Percentiles rank a stretch among this genome's conserved stretches.
Conservation (phyloP, 2,329 filamentous ascomycete species). For the Neoascochyta sp. region DNA sequence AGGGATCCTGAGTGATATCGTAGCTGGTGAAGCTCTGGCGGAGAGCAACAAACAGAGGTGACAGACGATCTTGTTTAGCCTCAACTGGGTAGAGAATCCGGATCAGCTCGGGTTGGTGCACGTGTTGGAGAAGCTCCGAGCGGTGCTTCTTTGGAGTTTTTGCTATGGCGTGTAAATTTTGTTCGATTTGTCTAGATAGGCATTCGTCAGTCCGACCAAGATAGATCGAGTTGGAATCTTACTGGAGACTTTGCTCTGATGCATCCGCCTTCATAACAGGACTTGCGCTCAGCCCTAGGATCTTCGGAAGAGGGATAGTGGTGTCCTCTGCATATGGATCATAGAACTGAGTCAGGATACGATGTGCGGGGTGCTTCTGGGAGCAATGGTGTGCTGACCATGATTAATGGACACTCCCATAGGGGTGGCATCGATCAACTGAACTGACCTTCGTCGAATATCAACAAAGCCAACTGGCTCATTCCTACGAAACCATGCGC, state of each 20-base stretch:
- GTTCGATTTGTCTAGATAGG: slow-evolving; percentile 55
- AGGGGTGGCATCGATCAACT: no score
- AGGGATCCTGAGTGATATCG: slow-evolving; percentile 41
- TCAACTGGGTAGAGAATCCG: slow-evolving; percentile 34
- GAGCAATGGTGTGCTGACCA: slow-evolving; percentile 76
- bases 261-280: slow-evolving; percentile 62
- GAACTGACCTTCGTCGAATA: slow-evolving; percentile 72
- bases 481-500: slow-evolving; percentile 70
- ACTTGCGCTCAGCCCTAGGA: slow-evolving; percentile 78
- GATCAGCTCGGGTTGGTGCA: slow-evolving; percentile 61
- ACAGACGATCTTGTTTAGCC: slow-evolving; percentile 1
- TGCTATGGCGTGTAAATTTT: slow-evolving; percentile 65
- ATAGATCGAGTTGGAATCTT: slow-evolving; percentile 1
- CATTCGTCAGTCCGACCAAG: slow-evolving; percentile 15
- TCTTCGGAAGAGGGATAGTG: slow-evolving; percentile 52
- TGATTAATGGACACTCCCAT: no score
- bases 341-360: slow-evolving; percentile 72
- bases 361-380: slow-evolving; percentile 60
- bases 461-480: slow-evolving; percentile 60
- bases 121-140: slow-evolving; percentile 64
- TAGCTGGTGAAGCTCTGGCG: slow-evolving; percentile 18
- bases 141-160: slow-evolving; percentile 66
- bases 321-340: slow-evolving; percentile 43
- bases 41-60: slow-evolving; percentile 17
- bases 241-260: slow-evolving; percentile 50